These are phyloP conservation scores for Dactylellina drechsleri DNA, from an alignment of 2,329 filamentous ascomycete genomes.

Conservation along the genomic window DNA sequence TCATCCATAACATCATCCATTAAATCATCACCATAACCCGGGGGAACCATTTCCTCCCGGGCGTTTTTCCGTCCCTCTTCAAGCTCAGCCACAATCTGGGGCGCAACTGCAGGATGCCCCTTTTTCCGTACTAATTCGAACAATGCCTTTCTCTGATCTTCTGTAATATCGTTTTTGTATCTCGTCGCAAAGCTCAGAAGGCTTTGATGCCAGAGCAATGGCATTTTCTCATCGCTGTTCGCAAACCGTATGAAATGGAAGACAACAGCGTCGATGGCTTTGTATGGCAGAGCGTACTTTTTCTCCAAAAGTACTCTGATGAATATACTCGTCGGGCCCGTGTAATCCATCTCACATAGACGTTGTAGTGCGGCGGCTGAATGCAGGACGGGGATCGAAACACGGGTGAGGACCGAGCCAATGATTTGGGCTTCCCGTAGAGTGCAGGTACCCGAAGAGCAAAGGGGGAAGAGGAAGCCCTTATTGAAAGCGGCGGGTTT, in stretches of 20 bases:
- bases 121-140: slow-evolving; percentile 85
- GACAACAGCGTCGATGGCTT: slow-evolving; percentile 91
- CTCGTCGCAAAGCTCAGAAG: slow-evolving; percentile 90
- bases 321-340: slow-evolving; percentile 92
- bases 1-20: slow-evolving; percentile 54
- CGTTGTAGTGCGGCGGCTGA: slow-evolving; percentile 88
- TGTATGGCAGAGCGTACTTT: slow-evolving; percentile 94
- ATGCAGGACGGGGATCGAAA: slow-evolving; percentile 66
- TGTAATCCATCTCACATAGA: slow-evolving; percentile 95
- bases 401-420: slow-evolving; percentile 73
- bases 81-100: slow-evolving; percentile 68
- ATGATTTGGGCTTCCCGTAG: slow-evolving; percentile 92
- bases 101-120: slow-evolving; percentile 87
- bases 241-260: slow-evolving; percentile 96
- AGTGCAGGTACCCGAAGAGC: slow-evolving; percentile 81
- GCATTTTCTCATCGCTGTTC: slow-evolving; percentile 75
- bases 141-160: slow-evolving; percentile 90
- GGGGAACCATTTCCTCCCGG: slow-evolving; percentile 46
- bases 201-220: slow-evolving; percentile 96
- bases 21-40: slow-evolving; percentile 41
- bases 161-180: slow-evolving; percentile 94
- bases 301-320: slow-evolving; percentile 94
- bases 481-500: slow-evolving; percentile 98
- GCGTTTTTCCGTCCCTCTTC: slow-evolving; percentile 37
- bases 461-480: slow-evolving; percentile 87